These are phyloP conservation scores for Hyaloperonospora brassicae DNA, from an alignment of 352 stramenopile genomes.

Conservation along the genomic window DNA sequence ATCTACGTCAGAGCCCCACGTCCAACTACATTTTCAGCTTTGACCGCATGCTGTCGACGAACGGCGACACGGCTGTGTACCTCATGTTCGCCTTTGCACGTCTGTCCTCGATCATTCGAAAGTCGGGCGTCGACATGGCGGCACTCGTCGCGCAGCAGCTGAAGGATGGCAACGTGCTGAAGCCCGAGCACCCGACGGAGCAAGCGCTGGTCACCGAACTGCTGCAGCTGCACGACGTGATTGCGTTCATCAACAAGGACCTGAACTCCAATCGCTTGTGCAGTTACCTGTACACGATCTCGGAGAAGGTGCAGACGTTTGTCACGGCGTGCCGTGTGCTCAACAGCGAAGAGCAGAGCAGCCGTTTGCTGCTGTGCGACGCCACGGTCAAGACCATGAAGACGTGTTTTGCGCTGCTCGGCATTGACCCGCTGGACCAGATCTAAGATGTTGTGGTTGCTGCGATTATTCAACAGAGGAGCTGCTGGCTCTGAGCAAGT, in stretches of 20 bases:
- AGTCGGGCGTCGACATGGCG: slow-evolving; percentile 85
- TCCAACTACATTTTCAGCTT: slow-evolving; percentile 99
- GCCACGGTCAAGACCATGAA: slow-evolving; percentile 94
- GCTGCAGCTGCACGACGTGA: slow-evolving; percentile 92
- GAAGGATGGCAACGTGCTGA: slow-evolving; percentile 42
- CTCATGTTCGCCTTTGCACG: slow-evolving; percentile 98
- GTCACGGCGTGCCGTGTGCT: slow-evolving; percentile 97
- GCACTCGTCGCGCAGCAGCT: slow-evolving; percentile 44
- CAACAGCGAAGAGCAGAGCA: slow-evolving; percentile 91
- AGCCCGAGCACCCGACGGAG: slow-evolving; percentile 78
- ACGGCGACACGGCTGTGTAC: slow-evolving; percentile 99
- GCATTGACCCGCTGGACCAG: slow-evolving; percentile 90
- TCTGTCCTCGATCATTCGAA: slow-evolving; percentile 94
- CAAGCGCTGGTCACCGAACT: slow-evolving; percentile 91
- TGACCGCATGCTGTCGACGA: slow-evolving; percentile 98
- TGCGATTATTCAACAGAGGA: slow-evolving; percentile 5
- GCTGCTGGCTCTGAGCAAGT: not conserved
- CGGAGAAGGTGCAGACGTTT: slow-evolving; percentile 96
- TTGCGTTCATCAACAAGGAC: slow-evolving; percentile 91
- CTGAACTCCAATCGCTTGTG: slow-evolving; percentile 97
- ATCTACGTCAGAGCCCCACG: slow-evolving; percentile 95
- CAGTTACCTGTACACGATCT: slow-evolving; percentile 96
- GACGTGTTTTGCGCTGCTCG: slow-evolving; percentile 88
- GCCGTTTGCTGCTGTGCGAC: slow-evolving; percentile 93
- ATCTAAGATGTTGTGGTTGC: slow-evolving; percentile 70